Evolutionary conservation across 805 yeast species (phyloP).

Genomic region (Myxozyma neotropica): DNA sequence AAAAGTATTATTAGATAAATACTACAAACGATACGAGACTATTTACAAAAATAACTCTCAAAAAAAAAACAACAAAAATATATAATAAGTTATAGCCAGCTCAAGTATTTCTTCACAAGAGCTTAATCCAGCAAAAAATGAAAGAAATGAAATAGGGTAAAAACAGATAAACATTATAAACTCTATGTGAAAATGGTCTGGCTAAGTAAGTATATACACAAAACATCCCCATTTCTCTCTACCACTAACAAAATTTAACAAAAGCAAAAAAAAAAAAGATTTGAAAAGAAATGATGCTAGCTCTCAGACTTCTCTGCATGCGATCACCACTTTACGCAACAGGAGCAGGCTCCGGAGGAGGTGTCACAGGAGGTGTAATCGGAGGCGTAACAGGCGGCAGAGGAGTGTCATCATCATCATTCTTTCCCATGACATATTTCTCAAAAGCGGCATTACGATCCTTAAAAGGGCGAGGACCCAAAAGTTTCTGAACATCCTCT

Average conservation of each 20-base stretch:
- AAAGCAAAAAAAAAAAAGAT: not conserved
- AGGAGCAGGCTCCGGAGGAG: conserved; percentile 15
- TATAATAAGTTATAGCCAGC: too few relatives aligned
- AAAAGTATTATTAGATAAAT: not conserved
- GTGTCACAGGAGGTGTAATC: not conserved
- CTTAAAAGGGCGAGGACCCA: conserved; percentile 91
- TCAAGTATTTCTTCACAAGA: too few relatives aligned
- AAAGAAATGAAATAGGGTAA: not conserved
- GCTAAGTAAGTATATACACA: too few relatives aligned
- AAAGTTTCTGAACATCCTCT: conserved; percentile 84
- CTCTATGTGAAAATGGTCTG: too few relatives aligned
- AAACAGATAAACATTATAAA: too few relatives aligned
- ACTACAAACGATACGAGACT: not conserved
- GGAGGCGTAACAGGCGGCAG: not conserved
- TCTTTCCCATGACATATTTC: conserved; percentile 50
- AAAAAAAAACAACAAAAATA: too few relatives aligned
- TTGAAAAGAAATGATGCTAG: not conserved
- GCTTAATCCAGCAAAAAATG: not conserved
- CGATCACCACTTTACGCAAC: too few relatives aligned
- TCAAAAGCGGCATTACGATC: conserved; percentile 90
- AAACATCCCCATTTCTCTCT: too few relatives aligned
- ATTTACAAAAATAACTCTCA: not conserved
- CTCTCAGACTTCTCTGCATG: too few relatives aligned
- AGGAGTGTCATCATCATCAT: conserved; percentile 3
- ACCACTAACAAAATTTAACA: too few relatives aligned